Conservation (phyloP, 306 rosid genomes). For the Betula pendula region DNA sequence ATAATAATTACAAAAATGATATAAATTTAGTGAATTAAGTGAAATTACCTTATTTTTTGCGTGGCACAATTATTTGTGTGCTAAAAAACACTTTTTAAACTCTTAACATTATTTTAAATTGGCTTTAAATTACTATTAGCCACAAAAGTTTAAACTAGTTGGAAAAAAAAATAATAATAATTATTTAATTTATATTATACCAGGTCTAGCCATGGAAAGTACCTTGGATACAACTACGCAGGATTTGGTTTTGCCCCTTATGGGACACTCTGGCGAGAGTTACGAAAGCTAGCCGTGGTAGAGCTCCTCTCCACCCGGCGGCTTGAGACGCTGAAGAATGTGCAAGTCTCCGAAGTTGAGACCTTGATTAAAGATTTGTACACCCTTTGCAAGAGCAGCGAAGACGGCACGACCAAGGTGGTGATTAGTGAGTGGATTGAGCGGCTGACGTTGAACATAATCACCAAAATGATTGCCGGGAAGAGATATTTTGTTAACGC, state of each 20-base stretch:
- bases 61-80: too few relatives aligned
- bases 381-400: background rate
- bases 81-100: too few relatives aligned
- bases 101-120: too few relatives aligned
- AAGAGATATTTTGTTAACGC: conserved; percentile 19
- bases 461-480: conserved; percentile 19
- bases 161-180: too few relatives aligned
- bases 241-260: conserved; percentile 23
- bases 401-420: background rate
- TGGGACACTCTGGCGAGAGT: conserved; percentile 23
- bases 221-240: conserved; percentile 32
- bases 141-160: too few relatives aligned
- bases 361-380: conserved; percentile 12
- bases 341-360: conserved; percentile 17
- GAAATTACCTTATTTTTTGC: too few relatives aligned
- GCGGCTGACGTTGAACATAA: conserved; percentile 17
- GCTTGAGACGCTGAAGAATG: conserved; percentile 4
- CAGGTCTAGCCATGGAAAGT: conserved; percentile 8
- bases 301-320: conserved; percentile 28
- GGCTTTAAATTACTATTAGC: too few relatives aligned
- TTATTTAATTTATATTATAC: too few relatives aligned
- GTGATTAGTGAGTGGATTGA: conserved; percentile 25
- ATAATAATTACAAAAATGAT: too few relatives aligned
- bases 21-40: too few relatives aligned
- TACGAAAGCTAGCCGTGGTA: conserved; percentile 17